Percentiles rank a stretch among this genome's conserved stretches.
These are phyloP conservation scores for Geotrichum siamense DNA, from an alignment of 1,139 yeast genomes.

Conservation along the genomic window DNA sequence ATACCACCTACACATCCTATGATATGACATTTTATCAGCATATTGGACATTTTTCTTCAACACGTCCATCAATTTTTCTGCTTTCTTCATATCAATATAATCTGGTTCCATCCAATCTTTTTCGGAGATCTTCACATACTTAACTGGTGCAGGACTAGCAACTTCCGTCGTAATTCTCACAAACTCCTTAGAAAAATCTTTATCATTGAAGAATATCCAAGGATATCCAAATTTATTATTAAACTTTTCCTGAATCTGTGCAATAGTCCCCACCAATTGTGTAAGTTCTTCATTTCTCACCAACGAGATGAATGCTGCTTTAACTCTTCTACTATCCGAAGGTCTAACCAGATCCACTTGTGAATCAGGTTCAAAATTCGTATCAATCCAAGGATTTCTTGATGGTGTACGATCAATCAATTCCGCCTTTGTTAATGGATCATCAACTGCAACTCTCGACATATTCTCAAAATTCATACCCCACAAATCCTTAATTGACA, in stretches of 20 bases:
- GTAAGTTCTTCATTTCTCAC: conserved; percentile 58
- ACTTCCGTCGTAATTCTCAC: conserved; percentile 33
- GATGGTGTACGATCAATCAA: conserved; percentile 18
- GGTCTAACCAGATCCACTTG: conserved; percentile 22
- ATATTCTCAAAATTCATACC: background rate
- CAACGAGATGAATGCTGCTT: conserved; percentile 66
- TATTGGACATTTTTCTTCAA: conserved; percentile 50
- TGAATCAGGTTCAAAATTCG: conserved; percentile 28
- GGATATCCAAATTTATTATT: conserved; percentile 69
- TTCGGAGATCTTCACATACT: conserved; percentile 48
- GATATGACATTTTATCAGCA: conserved; percentile 58
- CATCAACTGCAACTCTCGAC: conserved; percentile 4
- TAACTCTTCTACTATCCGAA: conserved; percentile 38
- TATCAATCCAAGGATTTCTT: conserved; percentile 21
- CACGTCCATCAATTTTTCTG: conserved; percentile 39
- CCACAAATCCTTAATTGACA: background rate
- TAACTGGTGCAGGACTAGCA: conserved; percentile 46
- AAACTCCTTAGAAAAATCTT: conserved; percentile 53
- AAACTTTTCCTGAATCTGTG: conserved; percentile 54
- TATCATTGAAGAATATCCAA: conserved; percentile 71
- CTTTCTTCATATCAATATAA: conserved; percentile 41
- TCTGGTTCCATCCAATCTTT: conserved; percentile 62
- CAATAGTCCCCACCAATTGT: conserved; percentile 47
- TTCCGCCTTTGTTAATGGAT: conserved; percentile 4
- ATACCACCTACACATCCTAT: conserved; percentile 73